Evolutionary conservation across 768 basidiomycete genomes (phyloP).

Genomic region (Tylopilus plumbeoviolaceoides): DNA sequence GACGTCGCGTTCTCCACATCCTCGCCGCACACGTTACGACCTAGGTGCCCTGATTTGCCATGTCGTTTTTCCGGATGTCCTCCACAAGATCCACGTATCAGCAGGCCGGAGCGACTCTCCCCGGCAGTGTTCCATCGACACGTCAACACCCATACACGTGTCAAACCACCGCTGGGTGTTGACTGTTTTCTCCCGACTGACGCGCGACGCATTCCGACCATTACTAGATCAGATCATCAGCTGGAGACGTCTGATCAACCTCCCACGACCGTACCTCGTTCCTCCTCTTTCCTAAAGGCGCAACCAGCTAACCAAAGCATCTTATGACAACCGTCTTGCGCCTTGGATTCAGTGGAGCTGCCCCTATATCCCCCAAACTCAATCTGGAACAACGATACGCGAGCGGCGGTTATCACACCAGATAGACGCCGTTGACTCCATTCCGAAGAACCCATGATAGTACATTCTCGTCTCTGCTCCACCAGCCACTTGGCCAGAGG

Average conservation of each 20-base stretch:
- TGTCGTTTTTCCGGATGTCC: neutral
- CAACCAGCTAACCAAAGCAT: neutral
- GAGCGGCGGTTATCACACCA: neutral
- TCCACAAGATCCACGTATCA: neutral
- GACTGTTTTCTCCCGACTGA: neutral
- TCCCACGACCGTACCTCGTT: neutral
- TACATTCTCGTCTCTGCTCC: neutral
- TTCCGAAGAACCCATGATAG: neutral
- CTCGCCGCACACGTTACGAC: neutral
- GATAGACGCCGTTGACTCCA: neutral
- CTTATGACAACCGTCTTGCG: neutral
- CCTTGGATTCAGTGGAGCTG: neutral
- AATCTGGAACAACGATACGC: neutral
- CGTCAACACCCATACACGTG: neutral
- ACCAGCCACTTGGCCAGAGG: neutral
- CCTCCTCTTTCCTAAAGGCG: neutral
- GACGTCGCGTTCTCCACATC: neutral
- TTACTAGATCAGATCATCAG: neutral
- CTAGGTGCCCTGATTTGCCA: constrained; percentile 1
- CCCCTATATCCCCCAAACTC: neutral
- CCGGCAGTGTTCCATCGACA: neutral
- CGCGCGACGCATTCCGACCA: neutral
- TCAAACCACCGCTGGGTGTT: neutral
- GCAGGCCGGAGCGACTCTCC: neutral
- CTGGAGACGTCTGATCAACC: neutral